phyloP scores from a whole-genome alignment of 257 asterid genomes.

The Cruciata laevipes region DNA sequence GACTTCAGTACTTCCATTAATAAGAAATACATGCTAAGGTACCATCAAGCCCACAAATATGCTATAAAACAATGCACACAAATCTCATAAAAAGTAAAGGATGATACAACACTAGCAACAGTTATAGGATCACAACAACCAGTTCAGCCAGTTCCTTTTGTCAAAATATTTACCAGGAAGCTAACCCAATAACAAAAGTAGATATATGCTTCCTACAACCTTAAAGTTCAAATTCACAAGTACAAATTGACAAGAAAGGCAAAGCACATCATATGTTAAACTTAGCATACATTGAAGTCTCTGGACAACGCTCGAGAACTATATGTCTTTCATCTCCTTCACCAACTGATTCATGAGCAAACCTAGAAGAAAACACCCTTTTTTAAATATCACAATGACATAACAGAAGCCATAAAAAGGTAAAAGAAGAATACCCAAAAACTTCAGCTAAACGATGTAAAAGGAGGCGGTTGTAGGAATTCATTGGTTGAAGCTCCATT shows the following conservation, averaged over 20 bases:
- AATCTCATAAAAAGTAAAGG: not conserved
- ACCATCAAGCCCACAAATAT: not conserved
- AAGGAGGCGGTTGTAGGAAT: slow-evolving; percentile 71
- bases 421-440: slow-evolving; percentile 48
- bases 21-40: not conserved
- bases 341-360: slow-evolving; percentile 86
- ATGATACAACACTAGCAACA: not conserved
- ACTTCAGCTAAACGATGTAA: slow-evolving; percentile 91
- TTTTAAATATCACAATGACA: not conserved
- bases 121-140: not conserved
- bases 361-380: slow-evolving; percentile 36
- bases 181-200: not conserved
- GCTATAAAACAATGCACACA: not conserved
- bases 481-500: slow-evolving; percentile 80
- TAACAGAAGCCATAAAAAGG: not conserved
- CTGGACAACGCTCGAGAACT: slow-evolving; percentile 76
- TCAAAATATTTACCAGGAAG: not conserved
- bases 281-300: slow-evolving; percentile 64
- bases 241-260: not conserved
- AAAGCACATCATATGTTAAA: not conserved
- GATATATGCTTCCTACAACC: not conserved
- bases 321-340: slow-evolving; percentile 84
- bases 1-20: not conserved
- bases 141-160: not conserved
- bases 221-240: not conserved